Percentiles rank a stretch among this genome's conserved stretches.
Conservation (phyloP, 352 stramenopile species). For the Thalassiosira hispida region DNA sequence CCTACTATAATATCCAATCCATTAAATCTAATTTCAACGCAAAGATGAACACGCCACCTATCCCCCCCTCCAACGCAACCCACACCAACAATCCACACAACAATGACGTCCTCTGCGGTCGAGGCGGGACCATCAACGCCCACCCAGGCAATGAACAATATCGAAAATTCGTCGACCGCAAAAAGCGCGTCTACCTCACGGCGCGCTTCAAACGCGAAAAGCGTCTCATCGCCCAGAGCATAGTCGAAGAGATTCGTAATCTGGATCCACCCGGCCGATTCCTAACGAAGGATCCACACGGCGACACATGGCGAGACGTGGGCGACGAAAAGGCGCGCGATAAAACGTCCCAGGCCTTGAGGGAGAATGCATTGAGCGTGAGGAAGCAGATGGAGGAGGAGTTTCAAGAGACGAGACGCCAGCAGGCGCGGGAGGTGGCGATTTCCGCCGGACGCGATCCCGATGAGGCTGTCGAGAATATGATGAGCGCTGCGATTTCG, state of each 20-base stretch:
- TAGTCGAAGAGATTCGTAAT: slow-evolving; percentile 49
- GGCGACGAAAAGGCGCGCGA: slow-evolving; percentile 53
- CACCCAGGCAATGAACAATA: slow-evolving; percentile 53
- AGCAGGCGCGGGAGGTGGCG: slow-evolving; percentile 26
- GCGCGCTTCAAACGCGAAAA: slow-evolving; percentile 54
- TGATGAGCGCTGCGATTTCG: not conserved
- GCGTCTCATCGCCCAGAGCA: slow-evolving; percentile 35
- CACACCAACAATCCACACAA: slow-evolving; percentile 43
- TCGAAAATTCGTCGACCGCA: slow-evolving; percentile 39
- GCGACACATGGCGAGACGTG: slow-evolving; percentile 38
- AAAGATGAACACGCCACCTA: too few relatives aligned
- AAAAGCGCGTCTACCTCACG: slow-evolving; percentile 47
- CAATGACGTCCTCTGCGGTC: slow-evolving; percentile 77
- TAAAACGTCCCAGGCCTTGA: slow-evolving; percentile 52
- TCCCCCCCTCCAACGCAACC: not conserved
- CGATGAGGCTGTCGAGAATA: slow-evolving; percentile 6
- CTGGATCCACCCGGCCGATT: slow-evolving; percentile 53
- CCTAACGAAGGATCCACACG: slow-evolving; percentile 32
- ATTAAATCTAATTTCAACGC: too few relatives aligned
- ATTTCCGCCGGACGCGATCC: slow-evolving; percentile 31
- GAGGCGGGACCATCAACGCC: slow-evolving; percentile 58
- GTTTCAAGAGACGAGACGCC: slow-evolving; percentile 53
- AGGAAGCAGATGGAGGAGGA: slow-evolving; percentile 76
- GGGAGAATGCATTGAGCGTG: slow-evolving; percentile 64
- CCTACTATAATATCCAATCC: too few relatives aligned